phyloP scores from a whole-genome alignment of 2,329 filamentous ascomycete species.

The Dactylellina parvicollis region DNA sequence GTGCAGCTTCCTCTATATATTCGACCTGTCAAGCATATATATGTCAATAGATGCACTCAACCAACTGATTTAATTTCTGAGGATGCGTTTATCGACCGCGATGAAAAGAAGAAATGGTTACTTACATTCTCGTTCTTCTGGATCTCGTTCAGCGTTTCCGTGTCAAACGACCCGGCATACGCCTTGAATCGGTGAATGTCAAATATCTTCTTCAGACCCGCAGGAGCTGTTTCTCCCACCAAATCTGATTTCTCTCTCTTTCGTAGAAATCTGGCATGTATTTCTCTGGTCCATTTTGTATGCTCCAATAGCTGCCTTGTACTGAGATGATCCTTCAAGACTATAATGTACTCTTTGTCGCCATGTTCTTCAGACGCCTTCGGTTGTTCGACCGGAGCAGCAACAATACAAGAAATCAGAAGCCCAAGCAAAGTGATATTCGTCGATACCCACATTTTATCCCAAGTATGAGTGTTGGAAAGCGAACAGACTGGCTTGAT shows the following conservation, averaged over 20 bases:
- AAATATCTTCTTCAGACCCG: slow-evolving; percentile 63
- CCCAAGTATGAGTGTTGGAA: too few relatives aligned
- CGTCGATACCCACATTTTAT: neutral
- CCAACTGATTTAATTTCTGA: neutral
- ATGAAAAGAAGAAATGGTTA: neutral
- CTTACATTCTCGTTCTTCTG: slow-evolving; percentile 60
- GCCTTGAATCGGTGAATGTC: slow-evolving; percentile 63
- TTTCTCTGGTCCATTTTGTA: slow-evolving; percentile 13
- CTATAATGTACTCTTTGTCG: slow-evolving; percentile 14
- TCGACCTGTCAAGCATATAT: neutral
- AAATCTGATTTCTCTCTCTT: slow-evolving; percentile 7
- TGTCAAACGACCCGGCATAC: slow-evolving; percentile 64
- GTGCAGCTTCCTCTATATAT: neutral
- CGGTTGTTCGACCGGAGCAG: neutral
- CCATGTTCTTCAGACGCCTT: neutral
- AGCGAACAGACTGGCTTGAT: too few relatives aligned
- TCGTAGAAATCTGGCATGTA: slow-evolving; percentile 25
- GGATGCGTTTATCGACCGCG: neutral
- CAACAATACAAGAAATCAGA: neutral
- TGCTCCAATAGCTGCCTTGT: slow-evolving; percentile 4
- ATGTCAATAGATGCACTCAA: neutral
- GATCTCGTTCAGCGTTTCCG: slow-evolving; percentile 62
- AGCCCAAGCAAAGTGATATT: neutral
- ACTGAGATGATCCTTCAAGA: slow-evolving; percentile 21
- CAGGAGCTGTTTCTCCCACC: neutral